Evolutionary conservation across 2,329 filamentous ascomycete species (phyloP), one percentile per base, ranked within the genome.

Genomic region (Blastomyces gilchristii): DNA sequence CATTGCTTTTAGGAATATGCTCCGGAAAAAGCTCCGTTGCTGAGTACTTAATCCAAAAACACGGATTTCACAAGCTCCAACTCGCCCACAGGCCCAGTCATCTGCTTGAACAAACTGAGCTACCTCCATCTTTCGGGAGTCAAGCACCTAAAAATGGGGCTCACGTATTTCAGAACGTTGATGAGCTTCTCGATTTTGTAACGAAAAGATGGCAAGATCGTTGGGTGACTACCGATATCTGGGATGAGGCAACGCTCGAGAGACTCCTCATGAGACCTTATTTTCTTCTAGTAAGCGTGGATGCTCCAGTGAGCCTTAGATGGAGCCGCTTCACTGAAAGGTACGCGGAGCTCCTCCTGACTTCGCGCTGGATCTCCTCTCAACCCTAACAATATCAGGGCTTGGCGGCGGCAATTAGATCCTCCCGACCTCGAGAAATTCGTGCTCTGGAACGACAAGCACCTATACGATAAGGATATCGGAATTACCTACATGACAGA

Each of bases 21-120:
- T 87, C 93, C 58, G 94, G 94, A 71, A 97, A 97, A 79, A 87
- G 86, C 73, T 90, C 91, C 11, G 90, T 97, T 67, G 91, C 91
- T 63, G 85, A 90, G 62, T 97, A 96, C 74, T 84, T 99, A 9
- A 85, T 92, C 67, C 84, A 91, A 67, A 85, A 92, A 67, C 89
- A 97, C 75, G 86, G 85, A 65, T 99, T 97, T 77, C 85, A 83
- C 65, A 84, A 85, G 57, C 82, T 97, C 63, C 82, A 84, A 69
- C 81, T 96, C 39, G 75, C 73, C 50, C 63, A 62, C 45, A 73
- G 67, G 43, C 53, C 73, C 71, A 43, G 71, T 69, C 16, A 67
- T 71, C 58, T 63, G 70, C 58, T 53, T 37, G 58, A 22, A 61
- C 53, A 62, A 37, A 37, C 43, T 25, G 59, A 66, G 28, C 43